phyloP scores from a whole-genome alignment of 2,329 filamentous ascomycete species.

The Fusarium kyushuense region DNA sequence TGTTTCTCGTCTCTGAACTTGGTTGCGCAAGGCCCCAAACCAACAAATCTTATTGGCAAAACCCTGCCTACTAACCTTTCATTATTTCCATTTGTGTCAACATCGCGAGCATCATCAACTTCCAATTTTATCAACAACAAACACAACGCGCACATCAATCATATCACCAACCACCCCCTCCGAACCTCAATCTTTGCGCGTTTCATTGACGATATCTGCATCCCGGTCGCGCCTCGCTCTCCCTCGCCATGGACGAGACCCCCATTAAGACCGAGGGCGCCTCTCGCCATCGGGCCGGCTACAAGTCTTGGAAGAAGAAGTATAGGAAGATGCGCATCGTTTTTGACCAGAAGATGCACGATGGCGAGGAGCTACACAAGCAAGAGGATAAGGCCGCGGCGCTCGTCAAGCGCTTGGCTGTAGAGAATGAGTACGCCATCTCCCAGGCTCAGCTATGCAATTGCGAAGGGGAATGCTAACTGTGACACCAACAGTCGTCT shows the following conservation, averaged over 20 bases:
- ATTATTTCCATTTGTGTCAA: constrained; percentile 27
- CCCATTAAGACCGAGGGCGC: constrained; percentile 60
- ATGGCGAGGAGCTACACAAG: constrained; percentile 84
- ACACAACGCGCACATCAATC: constrained; percentile 14
- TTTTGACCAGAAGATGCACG: constrained; percentile 82
- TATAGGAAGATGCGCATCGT: constrained; percentile 89
- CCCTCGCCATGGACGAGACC: constrained; percentile 50
- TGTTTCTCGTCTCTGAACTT: constrained; percentile 15
- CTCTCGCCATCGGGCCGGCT: constrained; percentile 61
- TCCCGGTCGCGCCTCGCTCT: constrained; percentile 18
- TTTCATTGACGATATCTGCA: constrained; percentile 15
- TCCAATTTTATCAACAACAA: constrained; percentile 8
- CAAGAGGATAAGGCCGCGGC: constrained; percentile 84
- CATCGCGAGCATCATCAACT: constrained; percentile 33
- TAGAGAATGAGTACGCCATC: constrained; percentile 88
- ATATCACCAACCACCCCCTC: too few species aligned
- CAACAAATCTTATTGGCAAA: constrained; percentile 31
- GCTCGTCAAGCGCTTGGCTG: constrained; percentile 83
- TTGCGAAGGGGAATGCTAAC: constrained; percentile 32
- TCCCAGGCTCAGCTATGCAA: neutral
- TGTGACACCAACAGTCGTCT: constrained; percentile 72
- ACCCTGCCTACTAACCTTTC: constrained; percentile 11
- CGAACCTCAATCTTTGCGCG: constrained; percentile 1
- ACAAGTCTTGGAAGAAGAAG: constrained; percentile 88
- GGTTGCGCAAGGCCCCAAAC: constrained; percentile 28